Percentiles rank a stretch among this genome's conserved stretches.
Evolutionary conservation across 441 rosid species (phyloP).

Genomic region (Melastoma candidum): DNA sequence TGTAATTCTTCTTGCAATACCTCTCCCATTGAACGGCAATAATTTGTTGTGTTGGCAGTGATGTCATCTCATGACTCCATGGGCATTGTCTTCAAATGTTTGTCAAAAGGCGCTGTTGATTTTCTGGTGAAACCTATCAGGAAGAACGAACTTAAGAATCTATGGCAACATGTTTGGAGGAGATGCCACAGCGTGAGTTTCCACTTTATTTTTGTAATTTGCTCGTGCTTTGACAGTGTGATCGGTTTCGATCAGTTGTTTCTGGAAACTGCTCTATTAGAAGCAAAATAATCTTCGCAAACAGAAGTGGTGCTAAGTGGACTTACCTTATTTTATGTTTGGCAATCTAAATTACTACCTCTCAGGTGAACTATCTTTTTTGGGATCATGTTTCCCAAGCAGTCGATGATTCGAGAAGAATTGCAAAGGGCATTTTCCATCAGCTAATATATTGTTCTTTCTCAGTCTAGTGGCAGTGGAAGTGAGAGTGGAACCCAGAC

Average conservation of each 20-base stretch:
- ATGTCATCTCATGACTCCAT: constrained; percentile 89
- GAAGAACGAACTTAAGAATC: constrained; percentile 81
- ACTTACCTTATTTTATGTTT: too few species aligned
- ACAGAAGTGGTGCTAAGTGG: too few species aligned
- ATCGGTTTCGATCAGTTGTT: too few species aligned
- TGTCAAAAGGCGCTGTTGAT: constrained; percentile 89
- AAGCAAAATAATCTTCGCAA: too few species aligned
- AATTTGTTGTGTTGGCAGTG: constrained; percentile 55
- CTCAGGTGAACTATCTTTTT: too few species aligned
- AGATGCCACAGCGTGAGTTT: constrained; percentile 69
- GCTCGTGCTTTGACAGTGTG: too few species aligned
- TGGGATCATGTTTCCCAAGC: too few species aligned
- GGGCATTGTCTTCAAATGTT: constrained; percentile 77
- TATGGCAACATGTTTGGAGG: constrained; percentile 98
- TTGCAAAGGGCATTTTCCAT: too few species aligned
- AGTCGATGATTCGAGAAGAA: too few species aligned
- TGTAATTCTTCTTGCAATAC: constrained; percentile 13
- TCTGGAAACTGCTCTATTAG: too few species aligned
- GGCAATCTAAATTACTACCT: too few species aligned
- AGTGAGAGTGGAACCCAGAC: constrained; percentile 52
- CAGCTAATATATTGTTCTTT: constrained; percentile 16
- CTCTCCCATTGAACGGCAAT: constrained; percentile 22
- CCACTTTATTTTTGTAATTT: not conserved
- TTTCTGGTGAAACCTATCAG: constrained; percentile 84
- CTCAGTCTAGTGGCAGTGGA: constrained; percentile 52